Base-by-base conservation (phyloP, 768 basidiomycete species). In the Naganishia randhawae region DNA sequence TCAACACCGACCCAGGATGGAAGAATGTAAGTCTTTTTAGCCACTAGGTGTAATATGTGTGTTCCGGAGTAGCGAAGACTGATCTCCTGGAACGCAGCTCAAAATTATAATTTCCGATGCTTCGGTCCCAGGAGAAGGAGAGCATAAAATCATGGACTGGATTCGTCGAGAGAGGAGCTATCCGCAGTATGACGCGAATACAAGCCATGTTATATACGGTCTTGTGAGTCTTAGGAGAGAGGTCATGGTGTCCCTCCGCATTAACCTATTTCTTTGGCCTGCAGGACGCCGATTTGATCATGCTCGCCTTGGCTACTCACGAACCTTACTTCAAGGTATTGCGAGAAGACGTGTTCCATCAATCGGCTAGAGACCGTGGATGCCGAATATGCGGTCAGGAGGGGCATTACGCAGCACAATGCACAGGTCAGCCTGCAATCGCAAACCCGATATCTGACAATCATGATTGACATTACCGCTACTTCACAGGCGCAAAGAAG, bases 141-240 rank as follows among this genome's bases (percentile, higher is more conserved):
- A 99, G 78, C 96, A 99, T 81, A 99, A 99, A 83, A 97, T 99
- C 71, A 97, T 99, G 93, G 96, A 98, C 78, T 98, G 86, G 78
- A 95, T 99, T 71, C 84, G 96, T 65, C 85, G 94, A 37, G 94
- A 96, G 74, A 85, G 96, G 62, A 83, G 85, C 61, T 90, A 94
- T 75, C 85, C 85, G 27, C 89, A 87, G n/a, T 88, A 98, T 81
- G 88, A 99, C 79, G 88, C 95, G 22, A 98, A 99, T 77, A 97
- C 93, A 3, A 84, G 84, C 37, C 96, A 99, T 77, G 95, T 98
- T 65, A 98, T 99, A 71, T 99, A 98, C 81, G 96, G 96, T 73
- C 82, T 99, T 78, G 92, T 94, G 75, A 69, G 88, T 78, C 41
- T 1, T 50, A 16, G 22, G 57, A 35, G 29, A 7, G 14, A 13